phyloP scores from a whole-genome alignment of 2,329 filamentous ascomycete species.

The Plectosphaerella plurivora region DNA sequence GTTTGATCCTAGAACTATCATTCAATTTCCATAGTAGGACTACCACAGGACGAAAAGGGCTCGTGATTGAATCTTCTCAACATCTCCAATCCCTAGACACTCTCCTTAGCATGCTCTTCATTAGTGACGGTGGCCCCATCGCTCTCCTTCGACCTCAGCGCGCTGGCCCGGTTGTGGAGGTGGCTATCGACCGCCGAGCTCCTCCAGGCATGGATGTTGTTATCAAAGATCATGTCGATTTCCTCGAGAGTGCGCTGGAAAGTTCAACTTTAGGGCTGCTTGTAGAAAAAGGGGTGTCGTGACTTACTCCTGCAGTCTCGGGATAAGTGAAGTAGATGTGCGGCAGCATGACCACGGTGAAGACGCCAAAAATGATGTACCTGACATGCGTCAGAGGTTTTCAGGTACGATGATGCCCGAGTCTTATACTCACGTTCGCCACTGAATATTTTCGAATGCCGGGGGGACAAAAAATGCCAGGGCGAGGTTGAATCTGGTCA shows the following conservation, averaged over 20 bases:
- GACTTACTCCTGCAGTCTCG: background rate
- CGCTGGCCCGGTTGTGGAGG: background rate
- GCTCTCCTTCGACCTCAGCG: background rate
- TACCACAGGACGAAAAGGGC: too few relatives aligned
- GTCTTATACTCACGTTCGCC: background rate
- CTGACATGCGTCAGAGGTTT: background rate
- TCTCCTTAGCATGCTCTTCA: too few relatives aligned
- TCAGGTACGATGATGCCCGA: background rate
- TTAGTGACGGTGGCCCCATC: background rate
- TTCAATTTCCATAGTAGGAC: too few relatives aligned
- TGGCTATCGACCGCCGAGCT: background rate
- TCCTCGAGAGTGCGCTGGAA: slow-evolving; percentile 1
- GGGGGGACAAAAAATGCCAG: slow-evolving; percentile 43
- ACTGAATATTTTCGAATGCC: background rate
- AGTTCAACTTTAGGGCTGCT: background rate
- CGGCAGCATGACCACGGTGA: background rate
- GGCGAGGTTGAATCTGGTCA: slow-evolving; percentile 37
- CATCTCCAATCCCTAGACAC: too few relatives aligned
- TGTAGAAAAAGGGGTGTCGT: too few relatives aligned
- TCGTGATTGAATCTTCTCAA: too few relatives aligned
- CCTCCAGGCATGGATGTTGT: slow-evolving; percentile 1
- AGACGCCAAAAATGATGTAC: slow-evolving; percentile 1
- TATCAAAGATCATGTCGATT: slow-evolving; percentile 2
- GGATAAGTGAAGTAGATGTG: slow-evolving; percentile 1
- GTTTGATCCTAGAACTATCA: too few relatives aligned